phyloP scores from a whole-genome alignment of 768 basidiomycete species.

The Boletus fagicola region DNA sequence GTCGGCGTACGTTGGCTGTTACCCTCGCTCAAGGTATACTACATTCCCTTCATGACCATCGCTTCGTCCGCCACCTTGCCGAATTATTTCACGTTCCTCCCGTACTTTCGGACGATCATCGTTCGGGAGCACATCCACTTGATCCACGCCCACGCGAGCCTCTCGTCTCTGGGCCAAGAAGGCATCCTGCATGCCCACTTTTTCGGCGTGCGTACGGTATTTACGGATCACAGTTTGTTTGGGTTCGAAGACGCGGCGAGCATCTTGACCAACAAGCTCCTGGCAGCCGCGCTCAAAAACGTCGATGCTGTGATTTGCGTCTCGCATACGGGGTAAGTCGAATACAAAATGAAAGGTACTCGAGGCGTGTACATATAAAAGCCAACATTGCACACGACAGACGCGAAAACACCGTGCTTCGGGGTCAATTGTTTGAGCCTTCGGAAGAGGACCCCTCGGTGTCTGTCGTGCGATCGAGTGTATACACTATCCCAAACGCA shows the following conservation, averaged over 20 bases:
- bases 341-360: neutral
- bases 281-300: constrained; percentile 82
- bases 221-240: constrained; percentile 96
- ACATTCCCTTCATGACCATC: constrained; percentile 87
- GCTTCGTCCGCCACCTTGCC: constrained; percentile 92
- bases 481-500: constrained; percentile 94
- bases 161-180: constrained; percentile 90
- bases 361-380: neutral
- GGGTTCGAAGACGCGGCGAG: constrained; percentile 97
- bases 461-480: constrained; percentile 51
- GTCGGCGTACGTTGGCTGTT: constrained; percentile 88
- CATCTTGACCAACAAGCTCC: constrained; percentile 94
- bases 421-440: constrained; percentile 71
- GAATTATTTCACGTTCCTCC: constrained; percentile 89
- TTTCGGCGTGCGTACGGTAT: constrained; percentile 85
- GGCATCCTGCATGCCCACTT: constrained; percentile 86
- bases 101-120: constrained; percentile 87
- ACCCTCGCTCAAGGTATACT: constrained; percentile 88
- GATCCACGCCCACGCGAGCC: constrained; percentile 88
- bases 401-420: constrained; percentile 94
- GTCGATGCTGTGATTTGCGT: constrained; percentile 96
- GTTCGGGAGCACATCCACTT: constrained; percentile 82
- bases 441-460: constrained; percentile 42
- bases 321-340: constrained; percentile 86
- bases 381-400: constrained; percentile 38